Percentiles rank a stretch among this genome's conserved stretches.
phyloP scores from a whole-genome alignment of 768 basidiomycete genomes.

The Auricularia sp. region DNA sequence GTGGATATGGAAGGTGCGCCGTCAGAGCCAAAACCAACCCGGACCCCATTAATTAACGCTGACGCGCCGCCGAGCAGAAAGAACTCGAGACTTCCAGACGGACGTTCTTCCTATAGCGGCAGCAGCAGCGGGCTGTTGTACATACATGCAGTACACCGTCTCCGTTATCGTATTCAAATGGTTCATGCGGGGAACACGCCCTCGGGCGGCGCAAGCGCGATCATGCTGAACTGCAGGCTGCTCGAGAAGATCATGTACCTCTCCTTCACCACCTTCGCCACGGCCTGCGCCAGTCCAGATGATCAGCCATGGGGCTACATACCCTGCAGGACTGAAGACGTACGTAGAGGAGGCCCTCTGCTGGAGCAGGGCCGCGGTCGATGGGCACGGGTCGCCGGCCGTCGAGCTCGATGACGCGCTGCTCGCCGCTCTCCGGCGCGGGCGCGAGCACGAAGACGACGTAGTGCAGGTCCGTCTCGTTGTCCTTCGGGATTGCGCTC shows the following conservation, averaged over 20 bases:
- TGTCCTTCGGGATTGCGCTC: constrained; percentile 41
- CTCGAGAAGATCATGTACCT: constrained; percentile 44
- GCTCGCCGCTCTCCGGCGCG: constrained; percentile 19
- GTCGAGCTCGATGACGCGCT: constrained; percentile 73
- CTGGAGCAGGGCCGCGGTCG: constrained; percentile 56
- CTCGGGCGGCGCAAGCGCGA: constrained; percentile 38
- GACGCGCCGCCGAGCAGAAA: constrained; percentile 41
- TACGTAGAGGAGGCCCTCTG: constrained; percentile 41
- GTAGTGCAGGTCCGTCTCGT: constrained; percentile 75
- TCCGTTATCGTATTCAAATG: not conserved
- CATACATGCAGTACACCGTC: not conserved
- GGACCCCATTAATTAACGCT: too few relatives aligned
- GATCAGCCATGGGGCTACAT: not conserved
- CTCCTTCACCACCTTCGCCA: constrained; percentile 50
- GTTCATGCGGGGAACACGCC: not conserved
- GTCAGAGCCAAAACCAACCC: too few relatives aligned
- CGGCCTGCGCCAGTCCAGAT: constrained; percentile 37
- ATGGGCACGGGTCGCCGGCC: constrained; percentile 70
- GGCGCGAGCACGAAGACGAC: constrained; percentile 76
- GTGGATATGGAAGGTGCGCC: constrained; percentile 84
- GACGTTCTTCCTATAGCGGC: constrained; percentile 72
- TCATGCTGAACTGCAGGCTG: constrained; percentile 57
- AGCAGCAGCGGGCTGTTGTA: not conserved
- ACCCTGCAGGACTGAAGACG: constrained; percentile 12
- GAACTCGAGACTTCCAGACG: constrained; percentile 83